Evolutionary conservation across 2,329 filamentous ascomycete species (phyloP), one percentile per base, ranked within the genome.

Genomic region (Allantophomopsis lycopodina): DNA sequence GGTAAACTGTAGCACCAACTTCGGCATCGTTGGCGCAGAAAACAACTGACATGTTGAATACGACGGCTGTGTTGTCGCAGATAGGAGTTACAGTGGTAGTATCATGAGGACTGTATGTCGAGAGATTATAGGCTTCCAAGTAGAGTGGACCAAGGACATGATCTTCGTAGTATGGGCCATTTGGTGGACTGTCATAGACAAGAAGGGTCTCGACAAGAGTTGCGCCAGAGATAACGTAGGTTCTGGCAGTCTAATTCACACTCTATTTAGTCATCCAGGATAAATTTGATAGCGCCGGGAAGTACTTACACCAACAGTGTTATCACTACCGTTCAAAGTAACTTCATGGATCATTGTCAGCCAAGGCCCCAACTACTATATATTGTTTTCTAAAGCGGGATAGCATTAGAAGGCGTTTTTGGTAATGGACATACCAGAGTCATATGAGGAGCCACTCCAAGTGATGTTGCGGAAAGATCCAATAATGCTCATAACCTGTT

Each of bases 401-500:
- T 4, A 20, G 18, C 7, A 20, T 4, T 20, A 7, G 18, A 20
- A 20, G 7, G 18, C 7, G 4, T 20, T 20, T 4, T 20, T 20
- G 23, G 8, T 28, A 8, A 28, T 10, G 3, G 10, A 28, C 23
- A 3, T 10, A 28, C 23, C 46, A 7, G 42, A 40, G 17, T 41
- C 38, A 33, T 40, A 39, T 33, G 44, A 44, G 36, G 36, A 39
- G n/a, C 50, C 46, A 40, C 41, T 48, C 49, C 48, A 51, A 14
- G 51, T 50, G 13, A 52, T 42, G 32, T 53, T 51, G 35, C 48
- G 33, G 38, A 44, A 54, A 35, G 40, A 37, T 15, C 50, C 49
- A 40, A 53, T 50, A 17, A 53, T 48, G 5, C 46, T 48, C 36
- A 53, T 48, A 13, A 51, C 48, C 42, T 51, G 42, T 2, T 37